phyloP scores from a whole-genome alignment of 2,329 filamentous ascomycete species.

The Aspergillus quadrilineatus region DNA sequence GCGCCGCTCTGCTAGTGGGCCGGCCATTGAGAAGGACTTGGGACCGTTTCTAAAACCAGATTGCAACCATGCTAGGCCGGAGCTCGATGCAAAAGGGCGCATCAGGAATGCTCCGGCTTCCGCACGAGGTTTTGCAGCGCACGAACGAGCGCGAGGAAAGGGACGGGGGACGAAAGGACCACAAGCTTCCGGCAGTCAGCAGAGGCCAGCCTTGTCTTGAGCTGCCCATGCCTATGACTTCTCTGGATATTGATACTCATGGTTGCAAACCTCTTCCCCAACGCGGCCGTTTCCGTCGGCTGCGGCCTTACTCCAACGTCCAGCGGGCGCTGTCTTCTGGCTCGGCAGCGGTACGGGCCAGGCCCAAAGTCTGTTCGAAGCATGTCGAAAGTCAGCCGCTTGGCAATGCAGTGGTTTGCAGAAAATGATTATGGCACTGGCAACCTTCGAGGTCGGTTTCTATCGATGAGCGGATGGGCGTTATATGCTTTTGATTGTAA shows the following conservation, averaged over 20 bases:
- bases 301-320: constrained; percentile 28
- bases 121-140: constrained; percentile 26
- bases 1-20: no score
- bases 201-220: background rate
- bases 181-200: background rate
- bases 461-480: background rate
- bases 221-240: background rate
- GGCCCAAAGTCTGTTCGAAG: constrained; percentile 19
- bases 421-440: constrained; percentile 24
- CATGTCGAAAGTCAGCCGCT: background rate
- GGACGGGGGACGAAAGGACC: background rate
- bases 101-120: constrained; percentile 32
- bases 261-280: constrained; percentile 26
- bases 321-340: constrained; percentile 17
- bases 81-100: constrained; percentile 32
- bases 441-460: constrained; percentile 24
- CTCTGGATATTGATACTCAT: constrained; percentile 19
- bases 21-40: no score
- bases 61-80: constrained; percentile 29
- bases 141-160: constrained; percentile 14
- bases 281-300: constrained; percentile 25
- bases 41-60: constrained; percentile 11
- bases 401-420: constrained; percentile 3
- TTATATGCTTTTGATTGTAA: constrained; percentile 5
- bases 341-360: constrained; percentile 24